phyloP scores from a whole-genome alignment of 2,329 filamentous ascomycete species.

The Pseudopithomyces maydicus region DNA sequence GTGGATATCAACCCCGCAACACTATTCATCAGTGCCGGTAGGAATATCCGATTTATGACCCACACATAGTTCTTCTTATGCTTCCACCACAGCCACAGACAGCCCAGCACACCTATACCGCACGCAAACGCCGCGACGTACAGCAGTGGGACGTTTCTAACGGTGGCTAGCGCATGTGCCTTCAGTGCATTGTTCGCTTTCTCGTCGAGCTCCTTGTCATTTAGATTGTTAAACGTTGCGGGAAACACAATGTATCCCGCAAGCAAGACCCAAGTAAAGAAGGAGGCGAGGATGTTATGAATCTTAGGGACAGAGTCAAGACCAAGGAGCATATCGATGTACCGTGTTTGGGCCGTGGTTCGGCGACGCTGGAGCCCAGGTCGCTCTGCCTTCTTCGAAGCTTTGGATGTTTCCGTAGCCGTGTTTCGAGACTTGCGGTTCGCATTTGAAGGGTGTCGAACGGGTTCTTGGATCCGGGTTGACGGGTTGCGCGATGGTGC shows the following conservation, averaged over 20 bases:
- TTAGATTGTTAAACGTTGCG: conserved; percentile 56
- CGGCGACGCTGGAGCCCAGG: conserved; percentile 26
- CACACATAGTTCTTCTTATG: conserved; percentile 59
- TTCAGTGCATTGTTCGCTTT: conserved; percentile 24
- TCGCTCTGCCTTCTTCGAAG: conserved; percentile 9
- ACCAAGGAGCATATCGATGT: conserved; percentile 53
- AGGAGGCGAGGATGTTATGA: conserved; percentile 55
- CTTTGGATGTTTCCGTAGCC: neutral
- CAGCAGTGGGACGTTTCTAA: conserved; percentile 48
- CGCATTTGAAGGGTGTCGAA: conserved; percentile 2
- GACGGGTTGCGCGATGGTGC: conserved; percentile 22
- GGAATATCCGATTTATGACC: conserved; percentile 58
- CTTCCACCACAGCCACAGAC: conserved; percentile 51
- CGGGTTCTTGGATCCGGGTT: conserved; percentile 22
- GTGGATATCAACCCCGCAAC: conserved; percentile 58
- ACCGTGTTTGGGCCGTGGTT: conserved; percentile 34
- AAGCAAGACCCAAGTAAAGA: conserved; percentile 57
- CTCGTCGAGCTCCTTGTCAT: conserved; percentile 30
- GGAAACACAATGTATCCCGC: conserved; percentile 60
- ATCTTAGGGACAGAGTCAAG: conserved; percentile 53
- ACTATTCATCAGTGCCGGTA: conserved; percentile 52
- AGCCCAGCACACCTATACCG: conserved; percentile 47
- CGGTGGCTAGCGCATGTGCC: conserved; percentile 37
- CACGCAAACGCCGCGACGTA: conserved; percentile 53
- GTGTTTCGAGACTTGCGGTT: conserved; percentile 5